A percentile compares a stretch with the other conserved stretches of the same genome.
These are phyloP conservation scores for Neoscytalidium dimidiatum DNA, from an alignment of 2,329 filamentous ascomycete genomes.

Conservation along the genomic window DNA sequence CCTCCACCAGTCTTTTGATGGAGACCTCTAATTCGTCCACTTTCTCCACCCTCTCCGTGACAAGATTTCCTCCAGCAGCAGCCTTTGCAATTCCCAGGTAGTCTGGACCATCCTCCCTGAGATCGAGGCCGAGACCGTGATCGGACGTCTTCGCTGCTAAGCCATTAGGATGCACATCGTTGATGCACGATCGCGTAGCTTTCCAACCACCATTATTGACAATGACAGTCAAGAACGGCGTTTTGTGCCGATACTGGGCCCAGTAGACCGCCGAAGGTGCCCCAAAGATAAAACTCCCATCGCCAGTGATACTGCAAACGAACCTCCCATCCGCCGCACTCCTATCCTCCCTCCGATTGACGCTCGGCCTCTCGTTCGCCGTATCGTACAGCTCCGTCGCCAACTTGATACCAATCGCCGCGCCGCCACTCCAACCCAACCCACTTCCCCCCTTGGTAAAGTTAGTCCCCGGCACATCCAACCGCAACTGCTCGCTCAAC, in stretches of 20 bases:
- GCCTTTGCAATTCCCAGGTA: constrained; percentile 3
- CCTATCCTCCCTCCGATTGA: constrained; percentile 37
- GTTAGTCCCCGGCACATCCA: constrained; percentile 3
- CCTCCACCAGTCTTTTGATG: neutral
- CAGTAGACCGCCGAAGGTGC: constrained; percentile 59
- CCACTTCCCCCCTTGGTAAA: constrained; percentile 26
- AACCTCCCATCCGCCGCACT: constrained; percentile 23
- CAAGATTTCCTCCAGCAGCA: neutral
- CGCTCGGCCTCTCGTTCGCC: constrained; percentile 40
- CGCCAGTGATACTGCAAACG: constrained; percentile 59
- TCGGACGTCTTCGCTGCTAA: neutral
- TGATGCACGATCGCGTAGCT: neutral
- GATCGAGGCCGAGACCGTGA: neutral
- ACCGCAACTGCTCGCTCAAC: neutral
- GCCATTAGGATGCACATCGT: constrained; percentile 10
- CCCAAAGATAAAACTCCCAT: constrained; percentile 59
- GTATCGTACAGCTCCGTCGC: constrained; percentile 23
- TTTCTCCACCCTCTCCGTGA: neutral
- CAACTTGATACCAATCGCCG: constrained; percentile 24
- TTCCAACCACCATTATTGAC: constrained; percentile 56
- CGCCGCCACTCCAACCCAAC: constrained; percentile 26
- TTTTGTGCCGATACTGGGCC: constrained; percentile 57
- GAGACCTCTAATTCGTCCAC: neutral
- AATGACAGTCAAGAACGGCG: constrained; percentile 58
- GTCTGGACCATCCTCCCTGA: neutral